Percentiles rank a stretch among this genome's conserved stretches.
These are phyloP conservation scores for Schizophyllum amplum DNA, from an alignment of 1,284 basidiomycete species.

Conservation along the genomic window DNA sequence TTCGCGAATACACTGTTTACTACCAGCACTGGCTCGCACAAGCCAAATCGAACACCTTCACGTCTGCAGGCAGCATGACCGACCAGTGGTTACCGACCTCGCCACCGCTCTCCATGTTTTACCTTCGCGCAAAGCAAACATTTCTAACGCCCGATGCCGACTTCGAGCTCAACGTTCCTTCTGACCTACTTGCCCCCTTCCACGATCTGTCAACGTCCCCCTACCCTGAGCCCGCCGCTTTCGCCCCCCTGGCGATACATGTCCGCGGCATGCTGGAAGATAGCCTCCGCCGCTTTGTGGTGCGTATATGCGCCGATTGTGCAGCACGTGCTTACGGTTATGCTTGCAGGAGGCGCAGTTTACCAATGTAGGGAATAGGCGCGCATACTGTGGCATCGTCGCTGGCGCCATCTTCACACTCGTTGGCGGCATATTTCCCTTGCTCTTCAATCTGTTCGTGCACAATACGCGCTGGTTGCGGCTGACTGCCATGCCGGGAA, in stretches of 20 bases:
- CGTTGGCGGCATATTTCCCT: slow-evolving; percentile 41
- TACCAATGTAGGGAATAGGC: slow-evolving; percentile 67
- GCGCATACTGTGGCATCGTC: slow-evolving; percentile 61
- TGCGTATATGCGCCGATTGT: background rate
- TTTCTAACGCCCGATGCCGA: slow-evolving; percentile 62
- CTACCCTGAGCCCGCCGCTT: slow-evolving; percentile 58
- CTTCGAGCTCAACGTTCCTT: slow-evolving; percentile 64
- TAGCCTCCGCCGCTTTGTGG: slow-evolving; percentile 58
- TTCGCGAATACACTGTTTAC: slow-evolving; percentile 53
- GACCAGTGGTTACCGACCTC: slow-evolving; percentile 35
- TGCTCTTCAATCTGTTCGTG: slow-evolving; percentile 38
- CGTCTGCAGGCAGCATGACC: slow-evolving; percentile 22
- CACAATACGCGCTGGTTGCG: slow-evolving; percentile 45
- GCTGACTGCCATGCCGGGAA: slow-evolving; percentile 52
- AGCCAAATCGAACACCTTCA: slow-evolving; percentile 26
- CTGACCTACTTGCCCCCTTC: slow-evolving; percentile 57
- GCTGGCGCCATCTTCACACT: slow-evolving; percentile 42
- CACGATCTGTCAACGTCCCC: slow-evolving; percentile 35
- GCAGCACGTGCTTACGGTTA: too few relatives aligned
- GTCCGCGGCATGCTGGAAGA: slow-evolving; percentile 52
- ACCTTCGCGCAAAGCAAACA: slow-evolving; percentile 66
- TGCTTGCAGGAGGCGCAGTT: slow-evolving; percentile 38
- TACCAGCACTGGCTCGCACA: slow-evolving; percentile 53
- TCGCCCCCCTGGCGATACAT: slow-evolving; percentile 49
- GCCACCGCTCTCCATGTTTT: slow-evolving; percentile 58